Conservation (phyloP, 352 stramenopile species). For the Phytophthora aleatoria region DNA sequence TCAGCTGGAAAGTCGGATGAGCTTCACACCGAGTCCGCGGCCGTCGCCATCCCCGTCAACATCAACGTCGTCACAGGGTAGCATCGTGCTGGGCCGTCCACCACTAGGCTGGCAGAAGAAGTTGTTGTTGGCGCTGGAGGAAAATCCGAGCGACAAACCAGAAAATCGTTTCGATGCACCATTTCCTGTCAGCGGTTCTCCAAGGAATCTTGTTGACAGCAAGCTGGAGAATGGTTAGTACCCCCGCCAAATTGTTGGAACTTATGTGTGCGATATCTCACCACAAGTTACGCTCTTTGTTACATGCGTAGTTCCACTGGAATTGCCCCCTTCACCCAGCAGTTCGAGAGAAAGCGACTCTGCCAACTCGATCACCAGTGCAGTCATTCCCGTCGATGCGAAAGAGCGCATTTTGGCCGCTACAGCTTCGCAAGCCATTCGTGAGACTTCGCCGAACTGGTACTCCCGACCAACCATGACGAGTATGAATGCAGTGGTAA, state of each 20-base stretch:
- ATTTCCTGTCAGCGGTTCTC: not conserved
- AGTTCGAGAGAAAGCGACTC: constrained; percentile 23
- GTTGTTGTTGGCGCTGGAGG: constrained; percentile 27
- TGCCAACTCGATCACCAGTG: constrained; percentile 12
- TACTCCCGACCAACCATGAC: constrained; percentile 9
- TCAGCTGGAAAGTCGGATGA: constrained; percentile 1
- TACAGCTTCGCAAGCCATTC: constrained; percentile 19
- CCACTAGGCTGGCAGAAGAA: constrained; percentile 51
- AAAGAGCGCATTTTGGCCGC: constrained; percentile 40
- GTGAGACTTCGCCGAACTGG: constrained; percentile 2
- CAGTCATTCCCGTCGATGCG: constrained; percentile 30
- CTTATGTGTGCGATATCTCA: not conserved
- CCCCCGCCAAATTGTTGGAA: not conserved
- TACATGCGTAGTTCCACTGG: not conserved
- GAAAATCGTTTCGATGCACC: not conserved
- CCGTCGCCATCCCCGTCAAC: constrained; percentile 32
- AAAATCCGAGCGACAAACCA: constrained; percentile 2
- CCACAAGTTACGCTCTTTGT: not conserved
- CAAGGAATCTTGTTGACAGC: not conserved
- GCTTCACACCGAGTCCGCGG: constrained; percentile 9
- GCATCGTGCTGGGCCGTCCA: constrained; percentile 38
- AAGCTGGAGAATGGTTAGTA: constrained; percentile 16
- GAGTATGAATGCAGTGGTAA: constrained; percentile 10
- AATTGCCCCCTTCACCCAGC: constrained; percentile 10
- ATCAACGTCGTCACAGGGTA: constrained; percentile 47